phyloP scores from a whole-genome alignment of 1,284 basidiomycete genomes.

The Trametes sp. region DNA sequence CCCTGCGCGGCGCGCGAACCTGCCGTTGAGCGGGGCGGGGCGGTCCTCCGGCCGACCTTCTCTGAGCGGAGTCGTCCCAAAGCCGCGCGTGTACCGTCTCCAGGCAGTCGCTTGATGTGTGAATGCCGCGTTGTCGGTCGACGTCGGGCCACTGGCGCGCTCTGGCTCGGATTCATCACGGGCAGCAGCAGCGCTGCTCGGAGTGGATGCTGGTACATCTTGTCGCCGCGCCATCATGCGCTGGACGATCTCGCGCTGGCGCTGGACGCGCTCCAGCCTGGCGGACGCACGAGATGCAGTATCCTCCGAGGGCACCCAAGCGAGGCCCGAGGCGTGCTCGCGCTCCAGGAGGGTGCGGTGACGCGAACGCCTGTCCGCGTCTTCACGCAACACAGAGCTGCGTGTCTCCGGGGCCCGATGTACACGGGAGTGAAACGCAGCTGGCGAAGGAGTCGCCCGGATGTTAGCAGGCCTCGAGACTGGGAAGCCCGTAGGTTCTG shows the following conservation, averaged over 20 bases:
- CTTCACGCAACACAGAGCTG: background rate
- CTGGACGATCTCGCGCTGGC: conserved; percentile 14
- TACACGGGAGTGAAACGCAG: background rate
- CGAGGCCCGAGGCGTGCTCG: conserved; percentile 11
- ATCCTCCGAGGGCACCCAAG: background rate
- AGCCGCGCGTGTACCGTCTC: conserved; percentile 6
- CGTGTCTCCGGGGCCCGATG: background rate
- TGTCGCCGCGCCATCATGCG: background rate
- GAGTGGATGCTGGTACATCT: background rate
- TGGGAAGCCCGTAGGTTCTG: background rate
- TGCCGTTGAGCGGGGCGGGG: conserved; percentile 20
- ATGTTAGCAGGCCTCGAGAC: background rate
- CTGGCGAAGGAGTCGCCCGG: too few relatives aligned
- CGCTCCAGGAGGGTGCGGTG: conserved; percentile 21
- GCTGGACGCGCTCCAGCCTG: conserved; percentile 10
- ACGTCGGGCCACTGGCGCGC: background rate
- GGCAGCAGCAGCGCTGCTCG: background rate
- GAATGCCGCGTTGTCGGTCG: background rate
- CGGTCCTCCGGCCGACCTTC: conserved; percentile 12
- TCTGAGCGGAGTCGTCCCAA: background rate
- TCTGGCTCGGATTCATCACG: background rate
- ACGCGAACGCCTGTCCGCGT: background rate
- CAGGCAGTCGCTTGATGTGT: background rate
- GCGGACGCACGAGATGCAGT: background rate
- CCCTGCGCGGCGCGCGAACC: conserved; percentile 28